Evolutionary conservation across 2,329 filamentous ascomycete species (phyloP), one percentile per base, ranked within the genome.

Genomic region (Aureobasidium pullulans): DNA sequence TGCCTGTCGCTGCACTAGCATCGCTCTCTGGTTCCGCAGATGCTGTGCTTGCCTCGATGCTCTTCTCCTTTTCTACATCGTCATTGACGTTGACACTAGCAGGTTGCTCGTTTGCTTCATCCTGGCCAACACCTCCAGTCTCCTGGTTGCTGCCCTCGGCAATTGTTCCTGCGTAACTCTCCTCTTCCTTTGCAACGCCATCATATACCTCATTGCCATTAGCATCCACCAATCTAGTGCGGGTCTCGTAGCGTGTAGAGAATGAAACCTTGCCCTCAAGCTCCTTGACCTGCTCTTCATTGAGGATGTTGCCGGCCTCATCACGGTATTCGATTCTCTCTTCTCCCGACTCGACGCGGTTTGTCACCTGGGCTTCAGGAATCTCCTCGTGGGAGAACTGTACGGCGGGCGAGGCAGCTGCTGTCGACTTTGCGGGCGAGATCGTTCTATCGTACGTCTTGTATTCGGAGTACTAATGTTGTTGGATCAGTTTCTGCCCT

Each of bases 201-300:
- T 78, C 75, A 57, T 73, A 71, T n/a, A 96, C 75, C 69, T 95
- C 89, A 65, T 92, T 90, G 61, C 92, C 94, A 44, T 84, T 73
- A 56, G 83, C 83, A 72, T 96, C 90, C 42, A 96, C 80, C 59
- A 97, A 75, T 60, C 90, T 86, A 8, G 91, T 96, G 64, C 89
- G 84, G n/a, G 93, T 96, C 79, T 97, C 93, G 71, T 96, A 96
- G 65, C 87, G 88, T 11, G 94, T 97, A 77, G 95, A 86, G 77
- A 99, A 96, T 68, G 90, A 90, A 61, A 97, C 92, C 75, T 96
- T 95, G 68, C 93, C 94, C 72, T 93, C 84, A 34, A 99, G 83
- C 19, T 83, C 84, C 68, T 88, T 84, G 61, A 99, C 91, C 71
- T 96, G 84, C 69, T 91, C 88, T 58, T 88, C 84, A 69, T 93